These are phyloP conservation scores for Phytophthora sojae DNA, from an alignment of 352 stramenopile species.

Conservation along the genomic window DNA sequence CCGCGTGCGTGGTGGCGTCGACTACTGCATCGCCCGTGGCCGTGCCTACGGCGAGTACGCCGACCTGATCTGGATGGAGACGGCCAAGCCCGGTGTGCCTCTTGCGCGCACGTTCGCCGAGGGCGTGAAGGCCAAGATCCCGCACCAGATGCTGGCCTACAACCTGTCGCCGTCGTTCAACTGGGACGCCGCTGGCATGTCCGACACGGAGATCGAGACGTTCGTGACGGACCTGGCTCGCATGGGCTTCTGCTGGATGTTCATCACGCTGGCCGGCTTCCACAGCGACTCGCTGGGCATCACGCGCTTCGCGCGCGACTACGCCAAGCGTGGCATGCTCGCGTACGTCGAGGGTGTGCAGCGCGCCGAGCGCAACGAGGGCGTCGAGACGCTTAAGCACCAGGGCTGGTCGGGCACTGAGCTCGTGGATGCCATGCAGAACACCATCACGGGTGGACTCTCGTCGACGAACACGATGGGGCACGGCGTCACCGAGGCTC, in stretches of 20 bases:
- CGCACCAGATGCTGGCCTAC: slow-evolving; percentile 98
- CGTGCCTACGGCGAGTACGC: slow-evolving; percentile 95
- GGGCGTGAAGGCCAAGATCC: slow-evolving; percentile 91
- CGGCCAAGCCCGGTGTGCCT: slow-evolving; percentile 93
- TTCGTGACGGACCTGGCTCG: slow-evolving; percentile 97
- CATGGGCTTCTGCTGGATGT: slow-evolving; percentile 98
- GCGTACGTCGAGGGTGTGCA: slow-evolving; percentile 98
- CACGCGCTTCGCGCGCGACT: slow-evolving; percentile 94
- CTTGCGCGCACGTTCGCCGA: slow-evolving; percentile 95
- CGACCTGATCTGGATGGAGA: slow-evolving; percentile 99
- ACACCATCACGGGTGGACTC: slow-evolving; percentile 95
- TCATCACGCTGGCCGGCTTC: slow-evolving; percentile 99
- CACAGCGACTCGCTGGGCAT: slow-evolving; percentile 97
- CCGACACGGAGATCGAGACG: slow-evolving; percentile 91
- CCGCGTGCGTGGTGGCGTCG: slow-evolving; percentile 94
- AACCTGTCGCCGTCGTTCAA: slow-evolving; percentile 99
- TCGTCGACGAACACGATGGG: slow-evolving; percentile 98
- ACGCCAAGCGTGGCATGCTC: slow-evolving; percentile 92
- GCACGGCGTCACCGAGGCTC: slow-evolving; percentile 96
- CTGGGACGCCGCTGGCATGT: slow-evolving; percentile 98
- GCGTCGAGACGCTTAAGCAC: slow-evolving; percentile 97
- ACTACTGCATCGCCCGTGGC: slow-evolving; percentile 97
- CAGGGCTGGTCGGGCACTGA: slow-evolving; percentile 98
- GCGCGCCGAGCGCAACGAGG: slow-evolving; percentile 93
- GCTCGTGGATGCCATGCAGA: slow-evolving; percentile 96